Conservation (phyloP, 2,329 filamentous ascomycete species). For the Curvularia hawaiiensis region DNA sequence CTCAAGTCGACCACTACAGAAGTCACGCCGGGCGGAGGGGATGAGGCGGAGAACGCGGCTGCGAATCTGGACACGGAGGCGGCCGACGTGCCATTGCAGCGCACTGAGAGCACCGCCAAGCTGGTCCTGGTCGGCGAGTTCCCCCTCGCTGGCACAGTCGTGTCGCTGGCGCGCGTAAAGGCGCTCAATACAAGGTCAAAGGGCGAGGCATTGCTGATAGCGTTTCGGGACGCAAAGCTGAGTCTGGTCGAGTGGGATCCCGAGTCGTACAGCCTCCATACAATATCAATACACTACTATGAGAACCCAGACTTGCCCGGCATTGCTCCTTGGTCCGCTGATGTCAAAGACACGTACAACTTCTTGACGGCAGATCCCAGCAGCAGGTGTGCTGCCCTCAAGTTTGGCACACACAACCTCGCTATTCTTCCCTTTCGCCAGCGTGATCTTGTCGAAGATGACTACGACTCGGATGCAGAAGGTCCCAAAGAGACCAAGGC, state of each 20-base stretch:
- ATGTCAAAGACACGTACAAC: slow-evolving; percentile 76
- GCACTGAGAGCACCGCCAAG: slow-evolving; percentile 72
- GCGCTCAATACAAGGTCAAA: slow-evolving; percentile 74
- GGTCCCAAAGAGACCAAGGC: slow-evolving; percentile 50
- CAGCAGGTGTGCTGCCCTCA: slow-evolving; percentile 91
- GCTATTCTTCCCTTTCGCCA: slow-evolving; percentile 94
- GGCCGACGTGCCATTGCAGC: slow-evolving; percentile 54
- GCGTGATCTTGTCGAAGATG: slow-evolving; percentile 84
- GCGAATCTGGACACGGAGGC: slow-evolving; percentile 58
- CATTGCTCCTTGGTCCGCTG: slow-evolving; percentile 76
- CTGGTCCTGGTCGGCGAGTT: slow-evolving; percentile 87
- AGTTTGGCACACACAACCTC: slow-evolving; percentile 86
- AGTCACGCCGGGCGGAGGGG: slow-evolving; percentile 50
- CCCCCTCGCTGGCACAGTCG: slow-evolving; percentile 80
- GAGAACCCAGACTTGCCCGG: slow-evolving; percentile 88
- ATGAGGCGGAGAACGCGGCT: slow-evolving; percentile 46
- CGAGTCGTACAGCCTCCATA: slow-evolving; percentile 76
- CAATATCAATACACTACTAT: slow-evolving; percentile 96
- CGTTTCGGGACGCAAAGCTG: slow-evolving; percentile 89
- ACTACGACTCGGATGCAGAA: slow-evolving; percentile 84
- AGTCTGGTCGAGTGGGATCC: slow-evolving; percentile 95
- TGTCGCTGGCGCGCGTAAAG: slow-evolving; percentile 79
- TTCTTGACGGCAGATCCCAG: slow-evolving; percentile 87
- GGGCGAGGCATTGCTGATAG: slow-evolving; percentile 81
- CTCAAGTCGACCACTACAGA: slow-evolving; percentile 71